Percentiles rank a stretch among this genome's conserved stretches.
phyloP scores from a whole-genome alignment of 1,139 yeast species.

The Diutina scorzettiae region DNA sequence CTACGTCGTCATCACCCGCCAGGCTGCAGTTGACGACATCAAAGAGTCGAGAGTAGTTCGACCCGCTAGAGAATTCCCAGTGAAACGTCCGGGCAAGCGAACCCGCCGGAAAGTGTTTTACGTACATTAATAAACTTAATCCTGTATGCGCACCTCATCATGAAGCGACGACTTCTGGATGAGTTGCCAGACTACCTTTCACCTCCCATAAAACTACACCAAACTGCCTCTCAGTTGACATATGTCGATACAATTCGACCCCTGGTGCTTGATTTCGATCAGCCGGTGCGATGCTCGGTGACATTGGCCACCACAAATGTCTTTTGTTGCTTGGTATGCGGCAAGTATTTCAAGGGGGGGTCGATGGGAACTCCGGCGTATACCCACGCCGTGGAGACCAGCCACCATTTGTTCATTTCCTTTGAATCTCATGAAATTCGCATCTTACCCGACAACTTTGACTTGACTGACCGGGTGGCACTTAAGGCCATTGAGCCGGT shows the following conservation, averaged over 20 bases:
- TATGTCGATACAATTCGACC: constrained; percentile 45
- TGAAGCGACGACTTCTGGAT: neutral
- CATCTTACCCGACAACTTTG: constrained; percentile 49
- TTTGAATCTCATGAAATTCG: constrained; percentile 37
- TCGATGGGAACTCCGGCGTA: constrained; percentile 54
- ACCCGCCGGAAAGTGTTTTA: neutral
- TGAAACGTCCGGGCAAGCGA: neutral
- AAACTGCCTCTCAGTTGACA: constrained; percentile 10
- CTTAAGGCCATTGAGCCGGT: constrained; percentile 38
- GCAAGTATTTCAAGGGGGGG: constrained; percentile 63
- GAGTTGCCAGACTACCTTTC: constrained; percentile 5
- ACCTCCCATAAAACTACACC: no score
- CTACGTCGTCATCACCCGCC: constrained; percentile 53
- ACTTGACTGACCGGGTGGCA: constrained; percentile 17
- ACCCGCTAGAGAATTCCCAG: neutral
- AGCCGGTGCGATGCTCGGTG: constrained; percentile 53
- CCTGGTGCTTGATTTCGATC: constrained; percentile 53
- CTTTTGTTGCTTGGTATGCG: constrained; percentile 66
- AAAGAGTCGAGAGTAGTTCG: no score
- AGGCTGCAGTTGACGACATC: constrained; percentile 12
- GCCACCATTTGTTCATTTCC: constrained; percentile 55
- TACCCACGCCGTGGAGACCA: constrained; percentile 47
- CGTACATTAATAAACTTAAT: neutral
- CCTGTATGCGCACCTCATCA: neutral
- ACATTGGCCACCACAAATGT: constrained; percentile 50